These are phyloP conservation scores for Xylaria venustula DNA, from an alignment of 495 filamentous ascomycete species.

Conservation along the genomic window DNA sequence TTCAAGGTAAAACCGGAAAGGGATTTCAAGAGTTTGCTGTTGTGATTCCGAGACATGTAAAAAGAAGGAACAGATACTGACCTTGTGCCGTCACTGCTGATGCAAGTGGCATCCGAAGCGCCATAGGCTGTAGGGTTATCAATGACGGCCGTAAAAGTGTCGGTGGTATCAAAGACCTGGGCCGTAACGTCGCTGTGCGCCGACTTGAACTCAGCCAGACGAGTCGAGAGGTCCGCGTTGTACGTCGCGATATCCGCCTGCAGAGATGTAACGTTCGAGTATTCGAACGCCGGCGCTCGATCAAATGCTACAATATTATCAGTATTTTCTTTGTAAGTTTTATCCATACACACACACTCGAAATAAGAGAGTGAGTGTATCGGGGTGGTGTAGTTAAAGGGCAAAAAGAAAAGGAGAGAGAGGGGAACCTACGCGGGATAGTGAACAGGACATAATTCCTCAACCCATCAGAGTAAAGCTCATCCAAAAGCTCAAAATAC, in stretches of 20 bases:
- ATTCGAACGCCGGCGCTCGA: background rate
- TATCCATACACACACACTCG: no score
- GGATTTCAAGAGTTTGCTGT: no score
- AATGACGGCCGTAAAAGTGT: conserved; percentile 39
- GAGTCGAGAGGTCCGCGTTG: conserved; percentile 30
- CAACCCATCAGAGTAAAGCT: conserved; percentile 54
- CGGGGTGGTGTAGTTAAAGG: no score
- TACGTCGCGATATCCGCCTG: conserved; percentile 21
- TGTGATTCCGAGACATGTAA: no score
- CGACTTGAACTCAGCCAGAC: conserved; percentile 26
- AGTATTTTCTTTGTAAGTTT: background rate
- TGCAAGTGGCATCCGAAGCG: conserved; percentile 41
- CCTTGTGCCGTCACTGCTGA: conserved; percentile 42
- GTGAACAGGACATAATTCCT: conserved; percentile 65
- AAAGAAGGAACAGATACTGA: no score
- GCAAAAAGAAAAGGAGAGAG: background rate
- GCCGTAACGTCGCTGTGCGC: conserved; percentile 29
- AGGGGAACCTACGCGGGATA: conserved; percentile 46
- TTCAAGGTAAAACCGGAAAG: no score
- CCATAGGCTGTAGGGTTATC: conserved; percentile 44
- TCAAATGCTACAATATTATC: conserved; percentile 13
- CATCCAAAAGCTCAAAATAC: conserved; percentile 45
- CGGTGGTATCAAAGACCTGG: conserved; percentile 38
- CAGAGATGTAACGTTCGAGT: background rate
- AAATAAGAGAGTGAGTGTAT: no score